Evolutionary conservation across 768 basidiomycete genomes (phyloP).

Genomic region (Gelatoporia subvermispora): DNA sequence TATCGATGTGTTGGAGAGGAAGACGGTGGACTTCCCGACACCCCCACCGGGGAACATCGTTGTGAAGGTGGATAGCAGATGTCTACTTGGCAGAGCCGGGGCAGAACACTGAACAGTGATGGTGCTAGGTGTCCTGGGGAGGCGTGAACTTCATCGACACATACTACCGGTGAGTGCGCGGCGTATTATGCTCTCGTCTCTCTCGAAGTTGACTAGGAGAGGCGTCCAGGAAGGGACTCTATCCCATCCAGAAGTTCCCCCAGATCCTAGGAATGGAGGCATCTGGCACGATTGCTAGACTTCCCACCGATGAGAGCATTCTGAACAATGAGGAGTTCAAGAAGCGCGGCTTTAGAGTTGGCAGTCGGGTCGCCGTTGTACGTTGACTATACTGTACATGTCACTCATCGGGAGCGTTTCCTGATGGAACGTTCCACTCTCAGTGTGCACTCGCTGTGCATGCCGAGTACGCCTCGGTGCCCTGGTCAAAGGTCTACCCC

Average conservation of each 20-base stretch:
- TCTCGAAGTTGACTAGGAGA: not conserved
- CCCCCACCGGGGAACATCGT: constrained; percentile 57
- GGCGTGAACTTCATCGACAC: constrained; percentile 89
- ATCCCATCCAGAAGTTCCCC: constrained; percentile 54
- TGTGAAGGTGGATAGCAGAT: constrained; percentile 31
- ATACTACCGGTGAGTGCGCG: constrained; percentile 59
- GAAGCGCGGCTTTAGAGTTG: constrained; percentile 58
- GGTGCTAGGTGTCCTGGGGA: constrained; percentile 16
- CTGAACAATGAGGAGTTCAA: constrained; percentile 60
- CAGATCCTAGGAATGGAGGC: constrained; percentile 73
- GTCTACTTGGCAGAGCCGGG: not conserved
- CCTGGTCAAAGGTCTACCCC: constrained; percentile 58
- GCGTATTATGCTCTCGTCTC: not conserved
- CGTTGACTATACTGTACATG: too few species aligned
- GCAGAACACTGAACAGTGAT: not conserved
- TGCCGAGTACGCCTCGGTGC: constrained; percentile 67
- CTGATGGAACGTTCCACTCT: not conserved
- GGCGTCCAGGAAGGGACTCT: constrained; percentile 51
- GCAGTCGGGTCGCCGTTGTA: constrained; percentile 72
- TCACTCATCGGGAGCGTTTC: too few species aligned
- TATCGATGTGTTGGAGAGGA: constrained; percentile 70
- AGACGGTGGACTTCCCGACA: constrained; percentile 60
- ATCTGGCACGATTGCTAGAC: constrained; percentile 66
- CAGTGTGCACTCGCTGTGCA: constrained; percentile 38
- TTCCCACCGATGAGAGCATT: constrained; percentile 64